Evolutionary conservation across 1,139 yeast species (phyloP), one percentile per base, ranked within the genome.

Genomic region (Scheffersomyces segobiensis): DNA sequence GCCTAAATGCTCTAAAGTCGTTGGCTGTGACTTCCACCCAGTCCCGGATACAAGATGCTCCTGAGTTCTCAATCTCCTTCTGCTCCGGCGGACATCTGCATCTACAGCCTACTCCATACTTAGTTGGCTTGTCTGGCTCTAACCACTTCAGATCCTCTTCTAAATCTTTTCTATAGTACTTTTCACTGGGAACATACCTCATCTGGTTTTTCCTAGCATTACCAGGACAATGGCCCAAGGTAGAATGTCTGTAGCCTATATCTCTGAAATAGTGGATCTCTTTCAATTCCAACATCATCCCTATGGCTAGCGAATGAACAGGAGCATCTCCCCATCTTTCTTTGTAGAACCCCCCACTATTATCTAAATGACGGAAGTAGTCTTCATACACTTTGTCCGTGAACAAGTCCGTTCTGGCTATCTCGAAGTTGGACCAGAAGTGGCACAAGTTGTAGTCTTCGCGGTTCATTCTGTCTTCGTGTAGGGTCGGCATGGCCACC

Each of bases 251-350:
- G 71, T 93, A 93, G 0, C 97, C 98, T 64, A 93, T 88, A 68
- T 93, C 98, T 63, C 97, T 77, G 75, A 93, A 93, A 72, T 93
- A 93, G 73, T 93, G 98, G 14, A 93, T 78, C 59, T 92, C 91
- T 5, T 84, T 77, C 2, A 87, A 70, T 57, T 88, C 81, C 53
- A 92, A 75, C 67, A 89, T 78, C 82, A 93, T 80, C 0, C 92
- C 96, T 6, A 89, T 83, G 0, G 95, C 98, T 22, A 93, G 75
- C 1, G 97, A 88, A 71, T 92, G 98, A 2, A 93, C 86, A 0
- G 97, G 97, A 0, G 97, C 97, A 78, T 93, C 98, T 1, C 98
- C 98, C 97, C 97, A 93, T 67, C 97, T 76, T 70, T 93, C 97
- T 56, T 82, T 82, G 80, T 87, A 91, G 68, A 93, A 93, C 0